These are phyloP conservation scores for Aurantiochytrium sp. DNA, from an alignment of 108 stramenopile genomes.

Conservation along the genomic window DNA sequence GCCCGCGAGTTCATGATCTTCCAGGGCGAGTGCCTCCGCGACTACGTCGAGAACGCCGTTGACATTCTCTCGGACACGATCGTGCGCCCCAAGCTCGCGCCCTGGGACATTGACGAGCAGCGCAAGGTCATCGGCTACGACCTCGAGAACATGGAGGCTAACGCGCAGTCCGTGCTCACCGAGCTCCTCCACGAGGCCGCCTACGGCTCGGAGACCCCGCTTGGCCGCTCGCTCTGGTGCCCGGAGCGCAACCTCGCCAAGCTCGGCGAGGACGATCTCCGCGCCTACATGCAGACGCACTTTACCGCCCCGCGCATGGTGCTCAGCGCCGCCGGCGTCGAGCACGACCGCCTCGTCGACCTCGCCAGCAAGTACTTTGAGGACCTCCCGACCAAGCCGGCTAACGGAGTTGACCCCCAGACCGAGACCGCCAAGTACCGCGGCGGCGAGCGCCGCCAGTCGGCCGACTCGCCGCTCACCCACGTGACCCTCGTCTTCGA, in stretches of 20 bases:
- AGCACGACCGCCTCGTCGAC: conserved; percentile 79
- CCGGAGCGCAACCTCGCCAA: conserved; percentile 59
- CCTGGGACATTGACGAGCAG: conserved; percentile 41
- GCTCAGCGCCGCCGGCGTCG: conserved; percentile 85
- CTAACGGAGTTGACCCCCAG: neutral
- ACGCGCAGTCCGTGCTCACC: conserved; percentile 53
- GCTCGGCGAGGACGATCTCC: conserved; percentile 64
- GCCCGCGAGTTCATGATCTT: conserved; percentile 34
- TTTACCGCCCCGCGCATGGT: conserved; percentile 73
- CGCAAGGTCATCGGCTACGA: conserved; percentile 34
- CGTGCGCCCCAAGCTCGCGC: neutral
- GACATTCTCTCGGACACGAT: conserved; percentile 32
- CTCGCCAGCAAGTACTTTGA: conserved; percentile 76
- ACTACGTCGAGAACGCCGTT: neutral
- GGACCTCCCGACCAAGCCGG: conserved; percentile 41
- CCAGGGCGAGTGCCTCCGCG: conserved; percentile 27
- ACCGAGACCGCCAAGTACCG: neutral
- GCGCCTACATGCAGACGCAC: conserved; percentile 58
- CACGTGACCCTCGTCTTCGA: conserved; percentile 83
- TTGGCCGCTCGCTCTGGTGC: conserved; percentile 46
- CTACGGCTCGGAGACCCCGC: conserved; percentile 32
- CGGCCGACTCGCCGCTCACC: conserved; percentile 39
- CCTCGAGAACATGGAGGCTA: conserved; percentile 66
- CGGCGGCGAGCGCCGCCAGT: conserved; percentile 6
- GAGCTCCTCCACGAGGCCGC: conserved; percentile 55